phyloP scores from a whole-genome alignment of 306 rosid species.

The Abrus pulchellus region DNA sequence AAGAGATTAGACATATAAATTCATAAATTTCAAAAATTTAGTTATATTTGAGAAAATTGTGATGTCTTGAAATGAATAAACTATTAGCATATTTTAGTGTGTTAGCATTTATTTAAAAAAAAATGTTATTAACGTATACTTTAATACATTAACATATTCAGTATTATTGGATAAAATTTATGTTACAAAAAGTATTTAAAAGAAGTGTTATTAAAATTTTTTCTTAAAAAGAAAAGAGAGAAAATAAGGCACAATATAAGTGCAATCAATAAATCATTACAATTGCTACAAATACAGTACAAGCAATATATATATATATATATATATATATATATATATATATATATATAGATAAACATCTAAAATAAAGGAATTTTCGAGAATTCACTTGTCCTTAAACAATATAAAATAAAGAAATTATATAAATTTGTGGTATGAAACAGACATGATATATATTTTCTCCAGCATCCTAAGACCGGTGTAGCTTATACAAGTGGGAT shows the following conservation, averaged over 20 bases:
- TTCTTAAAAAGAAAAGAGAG: neutral
- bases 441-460: neutral
- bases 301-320: neutral
- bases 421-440: neutral
- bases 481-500: neutral
- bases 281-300: neutral
- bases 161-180: neutral
- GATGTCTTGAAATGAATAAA: neutral
- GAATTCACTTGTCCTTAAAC: neutral
- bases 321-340: too few species aligned
- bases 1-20: constrained; percentile 26
- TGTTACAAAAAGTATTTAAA: neutral
- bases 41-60: constrained; percentile 5
- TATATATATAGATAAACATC: neutral
- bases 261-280: neutral
- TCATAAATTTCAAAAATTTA: constrained; percentile 10
- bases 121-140: neutral
- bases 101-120: neutral
- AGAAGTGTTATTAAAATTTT: too few species aligned
- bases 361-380: neutral
- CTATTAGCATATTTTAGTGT: neutral
- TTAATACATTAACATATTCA: neutral
- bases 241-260: neutral
- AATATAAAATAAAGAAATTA: neutral
- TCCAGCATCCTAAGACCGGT: neutral